Conservation (phyloP, 2,329 filamentous ascomycete genomes). For the Aciculosporium take region DNA sequence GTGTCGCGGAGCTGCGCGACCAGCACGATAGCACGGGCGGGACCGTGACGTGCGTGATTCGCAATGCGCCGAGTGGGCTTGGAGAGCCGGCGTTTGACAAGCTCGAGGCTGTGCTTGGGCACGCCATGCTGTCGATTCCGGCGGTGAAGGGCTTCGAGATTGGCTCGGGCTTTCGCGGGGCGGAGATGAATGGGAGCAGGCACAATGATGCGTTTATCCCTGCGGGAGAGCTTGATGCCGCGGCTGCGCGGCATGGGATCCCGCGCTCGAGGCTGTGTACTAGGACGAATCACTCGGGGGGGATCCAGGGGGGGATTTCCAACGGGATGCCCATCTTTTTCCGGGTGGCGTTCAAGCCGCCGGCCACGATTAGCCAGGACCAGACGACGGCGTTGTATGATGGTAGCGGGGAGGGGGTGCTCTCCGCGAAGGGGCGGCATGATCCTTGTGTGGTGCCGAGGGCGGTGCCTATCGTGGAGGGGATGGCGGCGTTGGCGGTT, state of each 20-base stretch:
- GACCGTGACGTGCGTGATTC: slow-evolving; percentile 86
- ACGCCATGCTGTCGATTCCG: slow-evolving; percentile 91
- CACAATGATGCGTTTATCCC: slow-evolving; percentile 63
- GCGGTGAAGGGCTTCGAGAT: slow-evolving; percentile 94
- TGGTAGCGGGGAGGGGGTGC: slow-evolving; percentile 51
- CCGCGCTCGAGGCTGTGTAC: slow-evolving; percentile 56
- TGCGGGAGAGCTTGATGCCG: slow-evolving; percentile 28
- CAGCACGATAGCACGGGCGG: slow-evolving; percentile 81
- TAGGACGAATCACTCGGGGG: slow-evolving; percentile 88
- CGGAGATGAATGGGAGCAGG: slow-evolving; percentile 70
- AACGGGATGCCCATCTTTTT: slow-evolving; percentile 94
- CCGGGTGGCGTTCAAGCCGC: slow-evolving; percentile 85
- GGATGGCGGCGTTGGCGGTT: slow-evolving; percentile 76
- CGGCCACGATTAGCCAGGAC: slow-evolving; percentile 81
- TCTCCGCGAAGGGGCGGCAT: slow-evolving; percentile 87
- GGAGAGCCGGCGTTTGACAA: slow-evolving; percentile 95
- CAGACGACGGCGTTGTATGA: slow-evolving; percentile 75
- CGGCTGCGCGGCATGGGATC: slow-evolving; percentile 30
- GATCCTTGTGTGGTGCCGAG: slow-evolving; percentile 86
- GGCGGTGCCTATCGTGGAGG: slow-evolving; percentile 78
- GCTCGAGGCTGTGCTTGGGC: slow-evolving; percentile 77
- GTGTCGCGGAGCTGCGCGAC: slow-evolving; percentile 67
- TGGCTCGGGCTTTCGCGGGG: slow-evolving; percentile 80
- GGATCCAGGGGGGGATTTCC: slow-evolving; percentile 88
- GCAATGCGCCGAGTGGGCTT: slow-evolving; percentile 69